Percentiles rank a stretch among this genome's conserved stretches.
phyloP scores from a whole-genome alignment of 495 filamentous ascomycete species.

The Aspergillus haitiensis region DNA sequence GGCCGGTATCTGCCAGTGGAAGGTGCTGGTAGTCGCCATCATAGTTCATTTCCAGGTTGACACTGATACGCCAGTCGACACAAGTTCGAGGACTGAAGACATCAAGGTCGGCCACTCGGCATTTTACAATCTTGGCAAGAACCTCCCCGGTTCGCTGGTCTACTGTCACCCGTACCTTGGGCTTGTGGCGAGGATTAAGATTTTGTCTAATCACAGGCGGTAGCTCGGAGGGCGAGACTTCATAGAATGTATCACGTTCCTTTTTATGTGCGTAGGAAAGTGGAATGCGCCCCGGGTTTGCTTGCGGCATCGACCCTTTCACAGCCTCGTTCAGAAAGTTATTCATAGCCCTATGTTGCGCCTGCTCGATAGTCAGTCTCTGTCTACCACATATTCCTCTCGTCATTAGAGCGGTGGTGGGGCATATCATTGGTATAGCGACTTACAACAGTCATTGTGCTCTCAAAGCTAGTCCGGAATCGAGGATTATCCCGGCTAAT shows the following conservation, averaged over 20 bases:
- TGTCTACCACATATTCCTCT: not conserved
- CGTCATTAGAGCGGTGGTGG: not conserved
- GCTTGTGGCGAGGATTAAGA: constrained; percentile 57
- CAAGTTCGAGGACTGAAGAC: constrained; percentile 68
- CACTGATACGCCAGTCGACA: constrained; percentile 84
- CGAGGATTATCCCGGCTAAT: constrained; percentile 53
- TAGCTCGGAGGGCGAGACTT: constrained; percentile 61
- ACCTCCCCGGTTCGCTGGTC: constrained; percentile 71
- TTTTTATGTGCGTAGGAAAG: constrained; percentile 78
- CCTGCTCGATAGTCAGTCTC: constrained; percentile 41
- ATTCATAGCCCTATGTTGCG: constrained; percentile 76
- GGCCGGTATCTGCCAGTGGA: constrained; percentile 33
- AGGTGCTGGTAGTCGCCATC: constrained; percentile 64
- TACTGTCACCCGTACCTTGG: constrained; percentile 74
- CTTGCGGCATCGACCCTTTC: constrained; percentile 42
- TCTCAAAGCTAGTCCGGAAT: constrained; percentile 63
- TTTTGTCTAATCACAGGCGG: constrained; percentile 56
- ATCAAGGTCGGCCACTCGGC: constrained; percentile 77
- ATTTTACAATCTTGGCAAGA: constrained; percentile 85
- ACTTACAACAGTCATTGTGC: constrained; percentile 81
- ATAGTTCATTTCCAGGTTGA: constrained; percentile 88
- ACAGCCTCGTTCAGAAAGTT: constrained; percentile 74
- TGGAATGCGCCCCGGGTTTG: constrained; percentile 55
- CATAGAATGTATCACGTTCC: constrained; percentile 79
- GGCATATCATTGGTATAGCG: not conserved